These are phyloP conservation scores for Allomyces javanicus DNA, from an alignment of 192 early-diverging fungal genomes.

Conservation along the genomic window DNA sequence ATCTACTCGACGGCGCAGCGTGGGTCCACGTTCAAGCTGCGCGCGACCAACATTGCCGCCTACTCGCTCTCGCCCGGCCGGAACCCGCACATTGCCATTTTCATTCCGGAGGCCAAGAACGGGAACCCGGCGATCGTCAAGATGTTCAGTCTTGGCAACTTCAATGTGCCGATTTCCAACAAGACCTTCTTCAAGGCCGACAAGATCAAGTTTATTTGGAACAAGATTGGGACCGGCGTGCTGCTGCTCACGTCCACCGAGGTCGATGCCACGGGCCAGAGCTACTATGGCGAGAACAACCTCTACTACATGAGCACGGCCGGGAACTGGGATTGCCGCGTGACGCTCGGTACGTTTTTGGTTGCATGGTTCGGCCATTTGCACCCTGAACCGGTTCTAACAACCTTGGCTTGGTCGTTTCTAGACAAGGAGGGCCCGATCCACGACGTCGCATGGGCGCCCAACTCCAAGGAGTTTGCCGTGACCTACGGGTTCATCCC, in stretches of 20 bases:
- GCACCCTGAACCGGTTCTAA: background rate
- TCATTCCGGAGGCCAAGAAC: conserved; percentile 66
- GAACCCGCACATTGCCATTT: conserved; percentile 61
- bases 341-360: conserved; percentile 29
- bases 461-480: conserved; percentile 91
- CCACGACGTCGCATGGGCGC: conserved; percentile 89
- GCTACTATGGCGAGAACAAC: conserved; percentile 93
- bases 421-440: conserved; percentile 71
- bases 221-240: conserved; percentile 63
- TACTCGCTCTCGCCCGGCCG: conserved; percentile 83
- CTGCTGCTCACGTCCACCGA: conserved; percentile 87
- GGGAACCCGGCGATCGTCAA: conserved; percentile 66
- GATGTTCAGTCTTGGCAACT: conserved; percentile 63
- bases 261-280: conserved; percentile 81
- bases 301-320: conserved; percentile 77
- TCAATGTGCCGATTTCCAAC: conserved; percentile 47
- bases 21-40: conserved; percentile 31
- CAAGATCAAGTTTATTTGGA: conserved; percentile 83
- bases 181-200: conserved; percentile 96
- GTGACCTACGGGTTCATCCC: conserved; percentile 92
- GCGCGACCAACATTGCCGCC: conserved; percentile 50
- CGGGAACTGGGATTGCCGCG: conserved; percentile 82
- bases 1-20: conserved; percentile 53
- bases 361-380: too few relatives aligned
- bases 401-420: conserved; percentile 2